Evolutionary conservation across 2,329 filamentous ascomycete genomes (phyloP).

Genomic region (Tolypocladium ovalisporum): DNA sequence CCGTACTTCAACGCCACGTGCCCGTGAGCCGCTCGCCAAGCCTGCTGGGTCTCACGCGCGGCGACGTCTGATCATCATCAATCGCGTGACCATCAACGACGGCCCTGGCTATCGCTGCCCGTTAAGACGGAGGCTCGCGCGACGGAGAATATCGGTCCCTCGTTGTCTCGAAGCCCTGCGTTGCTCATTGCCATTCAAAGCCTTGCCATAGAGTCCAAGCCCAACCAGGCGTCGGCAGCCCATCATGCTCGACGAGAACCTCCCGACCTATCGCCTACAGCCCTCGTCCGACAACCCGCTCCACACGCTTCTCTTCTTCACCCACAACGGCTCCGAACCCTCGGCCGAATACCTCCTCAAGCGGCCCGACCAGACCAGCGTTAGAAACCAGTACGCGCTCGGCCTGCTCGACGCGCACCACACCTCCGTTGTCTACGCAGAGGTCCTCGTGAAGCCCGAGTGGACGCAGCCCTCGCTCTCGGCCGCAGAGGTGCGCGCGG

Average conservation of each 20-base stretch:
- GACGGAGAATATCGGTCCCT: not conserved
- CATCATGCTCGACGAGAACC: conserved; percentile 81
- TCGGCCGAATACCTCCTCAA: conserved; percentile 70
- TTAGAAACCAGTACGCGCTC: conserved; percentile 76
- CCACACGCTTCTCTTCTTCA: conserved; percentile 47
- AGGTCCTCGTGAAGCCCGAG: conserved; percentile 73
- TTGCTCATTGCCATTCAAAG: not conserved
- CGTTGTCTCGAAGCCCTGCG: not conserved
- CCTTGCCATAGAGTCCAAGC: not conserved
- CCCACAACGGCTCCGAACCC: conserved; percentile 70
- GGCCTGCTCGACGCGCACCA: conserved; percentile 77
- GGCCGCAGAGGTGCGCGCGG: conserved; percentile 66
- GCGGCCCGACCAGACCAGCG: conserved; percentile 55
- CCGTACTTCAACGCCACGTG: not conserved
- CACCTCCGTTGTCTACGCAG: conserved; percentile 73
- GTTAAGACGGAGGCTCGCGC: not conserved
- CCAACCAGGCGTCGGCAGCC: not conserved
- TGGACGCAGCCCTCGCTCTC: conserved; percentile 78
- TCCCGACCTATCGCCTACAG: conserved; percentile 60
- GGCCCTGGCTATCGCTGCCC: not conserved
- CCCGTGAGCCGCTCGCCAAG: not conserved
- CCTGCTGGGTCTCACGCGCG: not conserved
- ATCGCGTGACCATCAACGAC: not conserved
- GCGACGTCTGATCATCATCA: not conserved
- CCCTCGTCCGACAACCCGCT: conserved; percentile 40